Evolutionary conservation across 495 filamentous ascomycete genomes (phyloP), one percentile per base, ranked within the genome.

Genomic region (Xylaria bambusicola): DNA sequence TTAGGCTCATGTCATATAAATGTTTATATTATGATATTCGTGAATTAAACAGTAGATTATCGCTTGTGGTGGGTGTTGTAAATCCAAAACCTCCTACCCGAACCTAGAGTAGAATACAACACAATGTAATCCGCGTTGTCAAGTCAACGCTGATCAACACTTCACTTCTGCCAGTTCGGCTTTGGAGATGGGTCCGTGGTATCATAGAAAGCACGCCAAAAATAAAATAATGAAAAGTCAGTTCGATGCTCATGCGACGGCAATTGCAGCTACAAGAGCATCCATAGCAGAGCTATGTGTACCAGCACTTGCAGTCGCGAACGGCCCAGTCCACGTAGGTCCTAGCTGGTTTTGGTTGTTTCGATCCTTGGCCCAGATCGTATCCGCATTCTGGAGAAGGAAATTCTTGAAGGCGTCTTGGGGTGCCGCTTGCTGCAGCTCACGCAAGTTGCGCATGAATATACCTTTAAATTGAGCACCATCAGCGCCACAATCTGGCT

Each of bases 391-490:
- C 42, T 70, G 77, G 21, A 72, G 70, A 41, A 92, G 82, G 15
- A 86, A 84, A 21, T 69, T 71, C 54, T 73, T 71, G 60, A 83
- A 87, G 17, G 61, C 64, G 9, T 79, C 72, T 27, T 83, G 66
- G 4, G 84, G 82, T 0, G 78, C 75, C 0, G 71, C 82, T 18
- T 68, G 58, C 6, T 89, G 78, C 57, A 93, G 66, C 29, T 79
- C 76, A 24, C 75, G 71, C 42, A 92, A 72, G 63, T 91, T 91
- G 6, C 90, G 82, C 64, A 90, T 82, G 66, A 92, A 91, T 18
- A 90, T 80, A 29, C 89, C 90, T 73, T 92, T 93, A 82, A 93
- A 93, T 70, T 91, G 87, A 9, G 77, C 73, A 1, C 80, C 86
- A 60, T 89, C 82, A 10, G 63, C 75, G 27, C 82, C 86, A 44